Evolutionary conservation across 805 yeast genomes (phyloP).

Genomic region (Huiozyma naganishii): DNA sequence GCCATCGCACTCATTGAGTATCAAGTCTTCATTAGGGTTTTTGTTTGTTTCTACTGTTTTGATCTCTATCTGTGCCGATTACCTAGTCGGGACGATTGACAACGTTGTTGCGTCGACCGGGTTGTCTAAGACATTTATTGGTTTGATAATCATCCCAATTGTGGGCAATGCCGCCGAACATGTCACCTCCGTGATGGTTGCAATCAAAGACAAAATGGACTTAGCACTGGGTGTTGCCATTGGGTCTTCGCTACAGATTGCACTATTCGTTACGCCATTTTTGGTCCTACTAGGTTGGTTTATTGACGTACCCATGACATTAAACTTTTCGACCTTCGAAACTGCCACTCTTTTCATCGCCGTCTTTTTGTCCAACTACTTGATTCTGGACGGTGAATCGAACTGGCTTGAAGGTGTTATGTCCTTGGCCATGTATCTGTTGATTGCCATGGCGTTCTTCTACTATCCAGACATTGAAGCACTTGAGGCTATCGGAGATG

Average conservation of each 20-base stretch:
- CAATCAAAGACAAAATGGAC: slow-evolving; percentile 94
- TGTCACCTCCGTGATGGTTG: slow-evolving; percentile 91
- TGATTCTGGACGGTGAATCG: slow-evolving; percentile 86
- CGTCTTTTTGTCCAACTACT: slow-evolving; percentile 76
- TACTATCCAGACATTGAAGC: slow-evolving; percentile 58
- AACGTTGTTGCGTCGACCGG: slow-evolving; percentile 76
- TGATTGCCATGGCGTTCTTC: slow-evolving; percentile 83
- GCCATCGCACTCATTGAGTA: slow-evolving; percentile 32
- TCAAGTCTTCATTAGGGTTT: slow-evolving; percentile 40
- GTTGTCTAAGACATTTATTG: slow-evolving; percentile 88
- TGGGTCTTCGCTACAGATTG: slow-evolving; percentile 91
- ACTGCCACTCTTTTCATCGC: slow-evolving; percentile 85
- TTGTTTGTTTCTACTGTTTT: slow-evolving; percentile 59
- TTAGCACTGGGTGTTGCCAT: slow-evolving; percentile 94
- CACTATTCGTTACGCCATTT: slow-evolving; percentile 90
- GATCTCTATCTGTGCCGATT: slow-evolving; percentile 89
- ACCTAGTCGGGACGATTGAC: slow-evolving; percentile 87
- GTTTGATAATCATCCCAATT: slow-evolving; percentile 85
- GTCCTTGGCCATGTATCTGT: slow-evolving; percentile 76
- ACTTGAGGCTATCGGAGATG: not conserved
- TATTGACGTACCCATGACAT: slow-evolving; percentile 82
- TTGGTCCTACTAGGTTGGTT: slow-evolving; percentile 92
- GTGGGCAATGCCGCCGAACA: slow-evolving; percentile 99
- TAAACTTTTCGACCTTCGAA: slow-evolving; percentile 86
- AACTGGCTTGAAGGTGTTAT: slow-evolving; percentile 96